phyloP scores from a whole-genome alignment of 257 asterid species.

The Nyctanthes arbortristis region DNA sequence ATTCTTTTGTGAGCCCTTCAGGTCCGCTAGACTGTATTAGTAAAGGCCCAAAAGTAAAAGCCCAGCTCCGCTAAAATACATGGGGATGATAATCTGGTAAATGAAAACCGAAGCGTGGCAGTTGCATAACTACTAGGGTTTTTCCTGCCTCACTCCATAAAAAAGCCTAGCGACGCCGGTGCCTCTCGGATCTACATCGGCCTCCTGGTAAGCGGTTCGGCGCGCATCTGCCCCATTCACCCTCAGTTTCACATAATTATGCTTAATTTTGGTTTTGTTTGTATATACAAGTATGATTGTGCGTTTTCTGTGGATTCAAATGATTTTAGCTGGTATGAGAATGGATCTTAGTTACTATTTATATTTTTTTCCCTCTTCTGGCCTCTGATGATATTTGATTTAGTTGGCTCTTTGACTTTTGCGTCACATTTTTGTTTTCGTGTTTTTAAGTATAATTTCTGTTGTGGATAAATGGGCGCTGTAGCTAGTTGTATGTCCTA shows the following conservation, averaged over 20 bases:
- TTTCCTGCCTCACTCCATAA: neutral
- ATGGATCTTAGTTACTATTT: neutral
- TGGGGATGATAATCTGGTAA: neutral
- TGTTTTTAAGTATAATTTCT: neutral
- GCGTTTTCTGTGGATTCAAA: neutral
- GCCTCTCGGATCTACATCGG: neutral
- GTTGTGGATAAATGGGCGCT: neutral
- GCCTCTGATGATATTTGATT: no score
- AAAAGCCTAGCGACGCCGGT: neutral
- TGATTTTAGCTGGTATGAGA: neutral
- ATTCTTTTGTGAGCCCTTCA: no score
- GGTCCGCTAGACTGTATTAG: neutral
- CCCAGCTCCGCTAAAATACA: neutral
- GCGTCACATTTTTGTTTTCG: neutral
- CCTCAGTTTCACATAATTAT: neutral
- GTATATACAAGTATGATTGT: no score
- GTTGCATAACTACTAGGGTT: neutral
- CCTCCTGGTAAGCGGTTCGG: neutral
- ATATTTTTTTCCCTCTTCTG: neutral
- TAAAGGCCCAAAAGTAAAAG: neutral
- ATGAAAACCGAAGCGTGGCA: neutral
- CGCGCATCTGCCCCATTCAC: neutral
- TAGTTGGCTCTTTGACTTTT: neutral
- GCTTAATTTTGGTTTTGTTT: neutral
- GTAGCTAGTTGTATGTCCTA: neutral